Base-by-base conservation (phyloP, 192 early-diverging fungal species). In the Endogone sp. region DNA sequence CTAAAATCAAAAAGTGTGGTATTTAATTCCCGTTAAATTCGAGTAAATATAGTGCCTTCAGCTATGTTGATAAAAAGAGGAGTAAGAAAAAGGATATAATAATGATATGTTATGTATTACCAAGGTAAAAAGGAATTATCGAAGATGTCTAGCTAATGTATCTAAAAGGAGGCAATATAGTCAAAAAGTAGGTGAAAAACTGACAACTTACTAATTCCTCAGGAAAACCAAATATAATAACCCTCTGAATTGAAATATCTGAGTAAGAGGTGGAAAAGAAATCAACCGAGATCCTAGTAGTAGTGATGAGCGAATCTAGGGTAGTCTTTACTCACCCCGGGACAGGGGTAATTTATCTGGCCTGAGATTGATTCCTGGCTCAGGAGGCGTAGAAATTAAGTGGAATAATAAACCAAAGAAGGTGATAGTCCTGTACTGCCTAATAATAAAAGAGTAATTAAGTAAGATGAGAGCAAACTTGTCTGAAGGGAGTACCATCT, bases 401-500 rank as follows among this genome's bases (percentile, higher is more conserved):
- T 69, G 64, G 65, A 79, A 79, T 75, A 66, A 74, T 66, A 69
- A 77, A 65, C 75, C 78, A 79, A 72, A 68, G 78, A 79, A 76
- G 78, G 78, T 79, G 70, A 76, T 64, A 79, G 75, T 73, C 78
- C 78, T 76, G 78, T 79, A 73, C 68, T 66, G 67, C 25, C 23
- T 27, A 73, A 65, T 27, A 73, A 65, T 70, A 69, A 76, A 75
- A 67, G 67, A 76, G 62, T 64, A 80, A 77, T 70, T 73, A 77
- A 80, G 78, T 80, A 80, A 73, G 75, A 80, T 80, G 78, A 80
- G 76, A 80, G 75, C 73, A 70, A 80, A 80, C 76, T 80, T 80
- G 78, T 80, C 75, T 73, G 78, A 80, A 80, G 62, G 78, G 78
- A 74, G 68, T 73, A 80, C 78, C 78, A 80, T 80, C 68, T 74